Evolutionary conservation across 345 rosid genomes (phyloP).

Genomic region (Eucalyptus camaldulensis): DNA sequence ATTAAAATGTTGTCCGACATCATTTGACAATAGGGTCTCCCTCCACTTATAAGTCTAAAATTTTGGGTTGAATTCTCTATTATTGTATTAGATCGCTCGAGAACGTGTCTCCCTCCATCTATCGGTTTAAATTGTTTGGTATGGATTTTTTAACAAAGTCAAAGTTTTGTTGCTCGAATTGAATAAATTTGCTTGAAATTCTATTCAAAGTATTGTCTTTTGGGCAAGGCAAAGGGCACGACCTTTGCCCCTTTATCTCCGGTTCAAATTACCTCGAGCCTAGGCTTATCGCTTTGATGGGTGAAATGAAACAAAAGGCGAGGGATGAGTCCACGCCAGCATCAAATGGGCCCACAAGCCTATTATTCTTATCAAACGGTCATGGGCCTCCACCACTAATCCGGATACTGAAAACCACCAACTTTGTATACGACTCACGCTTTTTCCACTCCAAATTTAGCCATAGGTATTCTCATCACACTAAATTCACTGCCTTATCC

Average conservation of each 20-base stretch:
- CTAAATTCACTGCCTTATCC: neutral
- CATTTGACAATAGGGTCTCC: neutral
- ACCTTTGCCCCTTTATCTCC: neutral
- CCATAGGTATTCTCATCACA: too few species aligned
- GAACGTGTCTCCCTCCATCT: neutral
- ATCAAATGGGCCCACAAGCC: neutral
- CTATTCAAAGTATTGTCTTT: neutral
- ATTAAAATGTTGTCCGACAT: neutral
- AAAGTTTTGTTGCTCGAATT: neutral
- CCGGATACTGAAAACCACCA: neutral
- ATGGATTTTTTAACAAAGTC: neutral
- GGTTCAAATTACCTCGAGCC: neutral
- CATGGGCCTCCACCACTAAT: neutral
- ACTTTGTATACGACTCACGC: neutral
- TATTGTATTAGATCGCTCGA: neutral
- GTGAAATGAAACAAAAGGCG: neutral
- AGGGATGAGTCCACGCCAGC: neutral
- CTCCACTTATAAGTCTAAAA: neutral
- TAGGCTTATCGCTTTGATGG: neutral
- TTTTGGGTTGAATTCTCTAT: neutral
- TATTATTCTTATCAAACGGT: neutral
- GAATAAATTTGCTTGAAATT: neutral
- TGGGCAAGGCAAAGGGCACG: neutral
- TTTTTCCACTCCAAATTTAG: neutral
- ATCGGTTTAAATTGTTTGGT: accelerated